Evolutionary conservation across 164 flowering plant genomes (phyloP).

Genomic region (Amborella trichopoda): DNA sequence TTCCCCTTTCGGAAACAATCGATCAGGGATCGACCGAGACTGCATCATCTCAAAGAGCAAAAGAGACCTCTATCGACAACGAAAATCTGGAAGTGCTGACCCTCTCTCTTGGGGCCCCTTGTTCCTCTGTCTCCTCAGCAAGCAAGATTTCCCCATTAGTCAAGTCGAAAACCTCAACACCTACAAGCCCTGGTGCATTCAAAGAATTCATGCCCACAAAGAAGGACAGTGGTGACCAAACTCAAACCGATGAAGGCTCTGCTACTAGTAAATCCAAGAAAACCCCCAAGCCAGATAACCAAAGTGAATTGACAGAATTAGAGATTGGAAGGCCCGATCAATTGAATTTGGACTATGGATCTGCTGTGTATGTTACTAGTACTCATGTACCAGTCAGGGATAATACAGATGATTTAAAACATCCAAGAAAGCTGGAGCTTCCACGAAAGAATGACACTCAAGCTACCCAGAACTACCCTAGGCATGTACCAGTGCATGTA

Average conservation of each 20-base stretch:
- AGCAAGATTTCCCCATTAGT: conserved; percentile 16
- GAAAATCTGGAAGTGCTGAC: conserved; percentile 32
- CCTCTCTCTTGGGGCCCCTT: conserved; percentile 36
- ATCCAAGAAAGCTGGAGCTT: conserved; percentile 12
- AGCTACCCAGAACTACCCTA: conserved; percentile 38
- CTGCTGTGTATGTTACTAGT: no score
- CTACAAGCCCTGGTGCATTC: conserved; percentile 18
- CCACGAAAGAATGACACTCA: conserved; percentile 23
- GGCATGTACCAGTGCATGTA: conserved; percentile 59
- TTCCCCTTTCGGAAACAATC: no score
- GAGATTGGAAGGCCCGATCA: conserved; percentile 18
- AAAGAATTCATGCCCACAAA: conserved; percentile 35
- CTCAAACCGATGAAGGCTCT: conserved; percentile 20
- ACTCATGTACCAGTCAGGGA: no score
- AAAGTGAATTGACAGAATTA: no score
- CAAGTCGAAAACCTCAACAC: conserved; percentile 9
- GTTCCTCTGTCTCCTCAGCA: conserved; percentile 29
- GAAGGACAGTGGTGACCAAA: conserved; percentile 18
- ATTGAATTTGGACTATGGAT: conserved; percentile 11
- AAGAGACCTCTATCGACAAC: conserved; percentile 24
- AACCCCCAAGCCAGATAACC: no score
- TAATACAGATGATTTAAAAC: conserved; percentile 12
- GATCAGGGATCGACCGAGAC: conserved; percentile 35
- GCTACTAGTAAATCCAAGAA: conserved; percentile 14
- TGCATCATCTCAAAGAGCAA: conserved; percentile 16